These are phyloP conservation scores for Fremontodendron californicum DNA, from an alignment of 345 rosid species.

Conservation along the genomic window DNA sequence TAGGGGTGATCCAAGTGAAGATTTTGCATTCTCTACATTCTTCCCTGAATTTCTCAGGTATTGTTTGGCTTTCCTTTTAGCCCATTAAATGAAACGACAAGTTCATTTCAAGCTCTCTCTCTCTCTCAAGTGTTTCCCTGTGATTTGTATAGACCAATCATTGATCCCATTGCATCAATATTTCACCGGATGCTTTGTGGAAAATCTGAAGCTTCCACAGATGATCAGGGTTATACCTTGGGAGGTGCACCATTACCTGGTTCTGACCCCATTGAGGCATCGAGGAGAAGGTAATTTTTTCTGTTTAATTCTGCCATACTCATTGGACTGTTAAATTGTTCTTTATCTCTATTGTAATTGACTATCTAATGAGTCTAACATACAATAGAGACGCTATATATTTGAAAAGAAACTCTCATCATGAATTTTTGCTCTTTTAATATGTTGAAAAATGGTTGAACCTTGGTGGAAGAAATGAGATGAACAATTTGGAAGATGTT, in stretches of 20 bases:
- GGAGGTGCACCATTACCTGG: slow-evolving; percentile 78
- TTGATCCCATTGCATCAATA: slow-evolving; percentile 75
- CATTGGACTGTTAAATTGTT: not conserved
- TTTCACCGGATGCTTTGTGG: slow-evolving; percentile 84
- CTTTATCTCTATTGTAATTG: not conserved
- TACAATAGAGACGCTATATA: not conserved
- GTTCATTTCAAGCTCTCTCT: slow-evolving; percentile 6
- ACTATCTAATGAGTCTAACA: not conserved
- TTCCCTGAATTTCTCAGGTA: slow-evolving; percentile 89
- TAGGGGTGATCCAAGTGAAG: slow-evolving; percentile 93
- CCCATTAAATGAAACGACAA: not conserved
- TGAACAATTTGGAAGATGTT: not conserved
- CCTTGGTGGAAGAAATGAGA: not conserved
- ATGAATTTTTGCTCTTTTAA: not conserved
- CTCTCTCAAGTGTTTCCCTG: not conserved
- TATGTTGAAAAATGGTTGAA: not conserved
- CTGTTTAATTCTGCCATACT: not conserved
- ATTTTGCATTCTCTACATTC: slow-evolving; percentile 87
- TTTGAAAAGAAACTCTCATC: not conserved
- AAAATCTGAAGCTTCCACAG: slow-evolving; percentile 46
- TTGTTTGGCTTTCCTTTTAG: not conserved
- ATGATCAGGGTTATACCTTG: slow-evolving; percentile 45
- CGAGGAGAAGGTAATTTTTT: slow-evolving; percentile 78
- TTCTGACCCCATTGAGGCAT: slow-evolving; percentile 90
- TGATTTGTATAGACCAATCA: slow-evolving; percentile 54